A percentile compares a stretch with the other conserved stretches of the same genome.
Evolutionary conservation across 2,329 filamentous ascomycete genomes (phyloP).

Genomic region (Bipolaris cookei): DNA sequence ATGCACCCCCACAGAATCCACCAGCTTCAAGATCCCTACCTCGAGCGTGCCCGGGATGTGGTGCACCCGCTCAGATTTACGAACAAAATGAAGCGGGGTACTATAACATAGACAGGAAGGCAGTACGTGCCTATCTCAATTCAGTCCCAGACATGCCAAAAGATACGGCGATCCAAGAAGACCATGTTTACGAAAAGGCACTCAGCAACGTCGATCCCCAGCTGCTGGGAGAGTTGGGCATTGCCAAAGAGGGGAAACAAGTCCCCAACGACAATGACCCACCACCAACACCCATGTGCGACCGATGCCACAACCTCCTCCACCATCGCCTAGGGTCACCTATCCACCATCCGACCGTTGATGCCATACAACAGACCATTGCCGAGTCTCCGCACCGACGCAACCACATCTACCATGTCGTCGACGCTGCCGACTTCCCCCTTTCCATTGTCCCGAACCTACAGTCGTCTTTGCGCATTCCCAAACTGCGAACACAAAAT

Average conservation of each 20-base stretch:
- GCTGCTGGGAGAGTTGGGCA: slow-evolving; percentile 39
- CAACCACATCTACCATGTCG: slow-evolving; percentile 93
- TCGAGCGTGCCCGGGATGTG: slow-evolving; percentile 66
- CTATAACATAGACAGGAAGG: slow-evolving; percentile 59
- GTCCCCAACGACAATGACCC: slow-evolving; percentile 17
- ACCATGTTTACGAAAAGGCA: slow-evolving; percentile 47
- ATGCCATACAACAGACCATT: slow-evolving; percentile 82
- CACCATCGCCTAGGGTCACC: slow-evolving; percentile 75
- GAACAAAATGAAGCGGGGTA: slow-evolving; percentile 63
- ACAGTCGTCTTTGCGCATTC: slow-evolving; percentile 70
- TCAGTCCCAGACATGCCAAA: slow-evolving; percentile 31
- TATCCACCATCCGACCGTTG: slow-evolving; percentile 80
- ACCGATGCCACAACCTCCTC: slow-evolving; percentile 82
- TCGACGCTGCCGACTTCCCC: slow-evolving; percentile 96
- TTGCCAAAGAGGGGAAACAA: slow-evolving; percentile 31
- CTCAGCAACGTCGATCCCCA: slow-evolving; percentile 39
- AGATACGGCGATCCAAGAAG: slow-evolving; percentile 34
- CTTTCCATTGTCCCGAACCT: slow-evolving; percentile 87
- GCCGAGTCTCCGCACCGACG: slow-evolving; percentile 85
- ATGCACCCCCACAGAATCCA: slow-evolving; percentile 1
- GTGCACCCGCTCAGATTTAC: slow-evolving; percentile 64
- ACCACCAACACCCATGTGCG: slow-evolving; percentile 69
- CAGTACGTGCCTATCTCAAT: slow-evolving; percentile 51
- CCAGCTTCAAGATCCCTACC: slow-evolving; percentile 50
- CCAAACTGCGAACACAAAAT: slow-evolving; percentile 79